Conservation (phyloP, 2,329 filamentous ascomycete species). For the Sclerotinia trifoliorum region DNA sequence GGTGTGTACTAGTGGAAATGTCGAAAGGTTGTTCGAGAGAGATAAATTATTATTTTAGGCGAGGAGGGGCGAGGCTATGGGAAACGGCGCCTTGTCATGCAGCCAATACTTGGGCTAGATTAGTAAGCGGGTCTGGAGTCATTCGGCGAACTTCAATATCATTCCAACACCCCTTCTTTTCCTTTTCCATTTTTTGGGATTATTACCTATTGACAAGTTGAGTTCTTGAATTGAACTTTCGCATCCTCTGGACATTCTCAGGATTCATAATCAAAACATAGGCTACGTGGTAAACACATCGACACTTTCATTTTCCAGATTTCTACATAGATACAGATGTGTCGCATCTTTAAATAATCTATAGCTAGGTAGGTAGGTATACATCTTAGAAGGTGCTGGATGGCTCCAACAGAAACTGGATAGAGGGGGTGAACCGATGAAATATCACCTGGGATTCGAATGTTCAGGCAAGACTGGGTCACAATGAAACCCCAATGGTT, state of each 20-base stretch:
- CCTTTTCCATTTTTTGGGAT: too few relatives aligned
- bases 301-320: neutral
- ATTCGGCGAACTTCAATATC: neutral
- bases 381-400: neutral
- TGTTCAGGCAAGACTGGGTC: too few relatives aligned
- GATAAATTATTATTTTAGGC: constrained; percentile 24
- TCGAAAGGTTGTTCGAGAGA: neutral
- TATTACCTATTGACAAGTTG: too few relatives aligned
- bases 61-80: constrained; percentile 21
- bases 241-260: too few relatives aligned
- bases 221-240: neutral
- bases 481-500: neutral
- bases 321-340: neutral
- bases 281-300: neutral
- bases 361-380: too few relatives aligned
- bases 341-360: neutral
- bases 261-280: too few relatives aligned
- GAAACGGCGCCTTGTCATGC: constrained; percentile 12
- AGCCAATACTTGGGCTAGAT: neutral
- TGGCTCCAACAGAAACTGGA: neutral
- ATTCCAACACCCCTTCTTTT: too few relatives aligned
- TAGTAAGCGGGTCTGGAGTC: constrained; percentile 3
- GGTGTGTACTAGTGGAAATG: neutral
- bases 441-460: neutral
- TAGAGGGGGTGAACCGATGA: neutral